Evolutionary conservation across 2,329 filamentous ascomycete genomes (phyloP).

Genomic region (Talaromyces albobiverticillius): DNA sequence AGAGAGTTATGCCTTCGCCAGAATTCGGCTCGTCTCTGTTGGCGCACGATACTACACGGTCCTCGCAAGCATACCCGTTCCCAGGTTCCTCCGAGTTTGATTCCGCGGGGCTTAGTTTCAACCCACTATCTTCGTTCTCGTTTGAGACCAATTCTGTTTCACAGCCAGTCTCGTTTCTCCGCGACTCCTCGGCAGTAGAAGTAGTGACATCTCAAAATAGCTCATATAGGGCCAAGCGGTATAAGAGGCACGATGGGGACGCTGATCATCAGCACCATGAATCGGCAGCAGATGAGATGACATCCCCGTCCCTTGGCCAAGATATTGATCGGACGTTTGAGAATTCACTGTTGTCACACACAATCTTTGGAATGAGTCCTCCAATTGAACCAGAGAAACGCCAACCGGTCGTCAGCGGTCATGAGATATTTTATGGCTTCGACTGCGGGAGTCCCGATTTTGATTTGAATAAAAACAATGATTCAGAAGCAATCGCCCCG

Average conservation of each 20-base stretch:
- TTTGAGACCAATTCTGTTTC: conserved; percentile 31
- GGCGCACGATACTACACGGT: conserved; percentile 2
- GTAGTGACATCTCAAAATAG: conserved; percentile 14
- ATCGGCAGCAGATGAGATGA: neutral
- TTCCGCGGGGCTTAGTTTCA: conserved; percentile 12
- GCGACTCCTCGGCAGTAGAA: conserved; percentile 35
- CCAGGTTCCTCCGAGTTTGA: neutral
- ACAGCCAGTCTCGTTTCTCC: conserved; percentile 35
- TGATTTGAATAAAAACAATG: conserved; percentile 70
- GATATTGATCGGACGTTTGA: neutral
- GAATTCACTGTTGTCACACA: neutral
- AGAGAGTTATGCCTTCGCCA: neutral
- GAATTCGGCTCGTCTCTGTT: neutral
- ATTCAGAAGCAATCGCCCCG: conserved; percentile 61
- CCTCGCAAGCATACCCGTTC: neutral
- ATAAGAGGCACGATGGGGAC: neutral
- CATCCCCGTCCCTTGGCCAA: neutral
- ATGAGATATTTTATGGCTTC: conserved; percentile 59
- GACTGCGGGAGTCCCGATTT: conserved; percentile 68
- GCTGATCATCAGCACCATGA: neutral
- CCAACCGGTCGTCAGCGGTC: conserved; percentile 18
- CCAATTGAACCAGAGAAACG: neutral
- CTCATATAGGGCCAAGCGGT: conserved; percentile 4
- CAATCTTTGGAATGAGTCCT: neutral
- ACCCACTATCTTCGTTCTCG: conserved; percentile 26